A percentile compares a stretch with the other conserved stretches of the same genome.
Conservation (phyloP, 306 rosid genomes). For the Urtica urens region DNA sequence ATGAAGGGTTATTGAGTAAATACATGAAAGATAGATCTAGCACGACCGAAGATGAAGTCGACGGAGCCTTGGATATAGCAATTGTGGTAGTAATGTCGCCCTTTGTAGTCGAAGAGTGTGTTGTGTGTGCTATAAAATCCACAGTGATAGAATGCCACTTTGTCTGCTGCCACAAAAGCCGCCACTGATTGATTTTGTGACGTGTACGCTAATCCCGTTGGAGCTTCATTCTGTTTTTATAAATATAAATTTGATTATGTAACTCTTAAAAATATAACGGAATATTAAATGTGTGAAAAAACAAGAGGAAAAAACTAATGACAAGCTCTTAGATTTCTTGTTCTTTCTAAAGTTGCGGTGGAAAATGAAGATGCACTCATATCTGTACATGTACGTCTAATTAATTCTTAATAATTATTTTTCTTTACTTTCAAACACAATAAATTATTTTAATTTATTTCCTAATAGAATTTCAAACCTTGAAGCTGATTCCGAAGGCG, state of each 20-base stretch:
- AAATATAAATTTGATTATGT: too few relatives aligned
- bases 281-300: too few relatives aligned
- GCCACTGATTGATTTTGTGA: conserved; percentile 97
- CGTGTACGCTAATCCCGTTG: conserved; percentile 82
- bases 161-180: conserved; percentile 67
- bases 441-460: too few relatives aligned
- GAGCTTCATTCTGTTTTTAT: conserved; percentile 76
- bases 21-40: conserved; percentile 47
- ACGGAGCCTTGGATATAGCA: conserved; percentile 82
- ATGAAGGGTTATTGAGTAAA: neutral
- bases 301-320: too few relatives aligned
- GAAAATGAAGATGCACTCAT: too few relatives aligned
- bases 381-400: too few relatives aligned
- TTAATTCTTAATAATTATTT: too few relatives aligned
- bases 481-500: conserved; percentile 79
- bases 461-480: conserved; percentile 25
- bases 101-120: conserved; percentile 79
- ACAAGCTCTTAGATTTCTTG: too few relatives aligned
- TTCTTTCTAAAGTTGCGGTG: too few relatives aligned
- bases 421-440: too few relatives aligned
- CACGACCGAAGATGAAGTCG: conserved; percentile 90
- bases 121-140: conserved; percentile 85
- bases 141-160: conserved; percentile 73
- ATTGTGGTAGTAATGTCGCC: conserved; percentile 67
- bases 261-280: too few relatives aligned